Percentiles rank a stretch among this genome's conserved stretches.
Conservation (phyloP, 2,329 filamentous ascomycete species). For the Rhynchosporium agropyri region DNA sequence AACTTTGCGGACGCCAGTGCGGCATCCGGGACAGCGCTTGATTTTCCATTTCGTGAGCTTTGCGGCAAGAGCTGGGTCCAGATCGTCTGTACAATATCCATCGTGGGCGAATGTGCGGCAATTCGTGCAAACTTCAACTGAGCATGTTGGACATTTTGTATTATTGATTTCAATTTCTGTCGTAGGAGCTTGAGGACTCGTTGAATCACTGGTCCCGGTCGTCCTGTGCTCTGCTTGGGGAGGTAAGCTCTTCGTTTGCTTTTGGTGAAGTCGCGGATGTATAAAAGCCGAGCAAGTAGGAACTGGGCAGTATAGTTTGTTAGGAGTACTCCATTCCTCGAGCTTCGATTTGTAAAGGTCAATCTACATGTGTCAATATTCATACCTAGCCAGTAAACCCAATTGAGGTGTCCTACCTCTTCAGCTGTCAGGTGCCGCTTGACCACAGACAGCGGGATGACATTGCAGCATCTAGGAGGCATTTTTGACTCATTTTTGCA, state of each 20-base stretch:
- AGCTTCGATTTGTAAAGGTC: conserved; percentile 47
- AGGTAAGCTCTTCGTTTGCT: conserved; percentile 8
- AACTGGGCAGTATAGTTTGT: conserved; percentile 53
- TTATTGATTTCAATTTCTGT: conserved; percentile 14
- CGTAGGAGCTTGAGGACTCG: conserved; percentile 7
- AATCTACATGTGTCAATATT: conserved; percentile 23
- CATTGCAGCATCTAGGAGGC: conserved; percentile 50
- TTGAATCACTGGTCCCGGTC: background rate
- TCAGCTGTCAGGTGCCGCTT: conserved; percentile 9
- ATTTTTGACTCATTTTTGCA: conserved; percentile 46
- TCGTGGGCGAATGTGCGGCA: conserved; percentile 49
- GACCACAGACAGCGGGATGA: conserved; percentile 44
- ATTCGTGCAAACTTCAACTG: conserved; percentile 46
- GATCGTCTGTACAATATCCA: conserved; percentile 44
- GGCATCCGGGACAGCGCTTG: conserved; percentile 54
- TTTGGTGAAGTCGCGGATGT: conserved; percentile 40
- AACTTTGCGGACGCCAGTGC: conserved; percentile 51
- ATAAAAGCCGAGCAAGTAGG: conserved; percentile 53
- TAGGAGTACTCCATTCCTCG: conserved; percentile 50
- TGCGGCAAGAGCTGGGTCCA: conserved; percentile 42
- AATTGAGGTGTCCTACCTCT: conserved; percentile 28
- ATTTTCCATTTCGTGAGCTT: conserved; percentile 49
- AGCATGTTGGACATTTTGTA: conserved; percentile 50
- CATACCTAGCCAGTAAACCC: conserved; percentile 20
- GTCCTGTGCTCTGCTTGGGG: background rate